Evolutionary conservation across 1,284 basidiomycete species (phyloP).

Genomic region (Fomes fomentarius): DNA sequence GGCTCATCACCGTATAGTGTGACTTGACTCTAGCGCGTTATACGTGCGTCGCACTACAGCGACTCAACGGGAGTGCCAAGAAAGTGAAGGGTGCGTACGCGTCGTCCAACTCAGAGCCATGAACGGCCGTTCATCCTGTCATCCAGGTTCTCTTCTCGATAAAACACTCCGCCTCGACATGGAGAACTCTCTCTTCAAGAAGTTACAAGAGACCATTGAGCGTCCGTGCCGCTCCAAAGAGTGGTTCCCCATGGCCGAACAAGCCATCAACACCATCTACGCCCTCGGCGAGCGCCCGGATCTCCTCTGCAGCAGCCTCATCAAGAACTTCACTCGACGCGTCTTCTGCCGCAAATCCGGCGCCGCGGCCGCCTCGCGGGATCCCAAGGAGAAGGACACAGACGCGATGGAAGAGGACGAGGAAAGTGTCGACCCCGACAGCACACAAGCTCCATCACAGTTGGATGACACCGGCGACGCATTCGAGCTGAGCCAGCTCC

Average conservation of each 20-base stretch:
- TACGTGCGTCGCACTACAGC: conserved; percentile 91
- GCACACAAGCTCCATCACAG: conserved; percentile 9
- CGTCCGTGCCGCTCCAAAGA: conserved; percentile 82
- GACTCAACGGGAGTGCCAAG: conserved; percentile 93
- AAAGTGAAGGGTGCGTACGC: conserved; percentile 84
- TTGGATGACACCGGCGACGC: conserved; percentile 69
- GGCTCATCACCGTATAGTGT: conserved; percentile 45
- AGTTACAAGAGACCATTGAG: conserved; percentile 80
- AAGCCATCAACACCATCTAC: conserved; percentile 96
- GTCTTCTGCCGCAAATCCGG: conserved; percentile 54
- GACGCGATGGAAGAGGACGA: conserved; percentile 60
- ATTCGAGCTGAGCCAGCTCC: conserved; percentile 87
- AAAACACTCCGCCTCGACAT: conserved; percentile 88
- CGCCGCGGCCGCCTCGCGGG: conserved; percentile 13
- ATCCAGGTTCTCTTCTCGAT: conserved; percentile 81
- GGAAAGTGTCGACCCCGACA: conserved; percentile 23
- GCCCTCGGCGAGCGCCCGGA: conserved; percentile 95
- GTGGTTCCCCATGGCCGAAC: conserved; percentile 97
- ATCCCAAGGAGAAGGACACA: conserved; percentile 41
- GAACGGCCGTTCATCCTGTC: conserved; percentile 4
- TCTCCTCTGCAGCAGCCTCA: conserved; percentile 78
- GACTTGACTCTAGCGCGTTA: conserved; percentile 92
- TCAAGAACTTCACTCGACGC: conserved; percentile 78
- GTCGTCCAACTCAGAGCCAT: too few relatives aligned
- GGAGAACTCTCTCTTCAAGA: conserved; percentile 86